Percentiles rank a stretch among this genome's conserved stretches.
phyloP scores from a whole-genome alignment of 1,284 basidiomycete genomes.

The Pyrrhoderma noxium region DNA sequence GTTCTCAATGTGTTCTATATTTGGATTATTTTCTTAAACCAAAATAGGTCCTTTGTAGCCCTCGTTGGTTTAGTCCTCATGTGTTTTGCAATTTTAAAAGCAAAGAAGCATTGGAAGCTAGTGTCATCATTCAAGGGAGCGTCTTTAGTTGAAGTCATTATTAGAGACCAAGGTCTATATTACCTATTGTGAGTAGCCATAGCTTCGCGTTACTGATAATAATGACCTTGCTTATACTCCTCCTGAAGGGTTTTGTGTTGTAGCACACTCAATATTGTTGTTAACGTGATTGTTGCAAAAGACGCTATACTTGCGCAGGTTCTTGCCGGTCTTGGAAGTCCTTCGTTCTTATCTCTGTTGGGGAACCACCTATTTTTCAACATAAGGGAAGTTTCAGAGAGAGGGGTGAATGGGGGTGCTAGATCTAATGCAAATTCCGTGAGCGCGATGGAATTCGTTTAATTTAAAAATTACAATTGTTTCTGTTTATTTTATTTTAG shows the following conservation, averaged over 20 bases:
- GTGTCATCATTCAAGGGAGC: background rate
- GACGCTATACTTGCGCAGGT: background rate
- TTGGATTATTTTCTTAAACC: too few species aligned
- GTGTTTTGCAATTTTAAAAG: constrained; percentile 4
- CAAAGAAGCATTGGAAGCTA: background rate
- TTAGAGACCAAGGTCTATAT: constrained; percentile 4
- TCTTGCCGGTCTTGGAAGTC: constrained; percentile 4
- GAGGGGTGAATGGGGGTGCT: constrained; percentile 6
- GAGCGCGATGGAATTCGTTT: background rate
- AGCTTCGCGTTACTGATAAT: too few species aligned
- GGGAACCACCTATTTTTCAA: constrained; percentile 8
- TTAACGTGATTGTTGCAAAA: background rate
- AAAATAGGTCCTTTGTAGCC: constrained; percentile 36
- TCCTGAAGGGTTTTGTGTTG: background rate
- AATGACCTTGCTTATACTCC: too few species aligned
- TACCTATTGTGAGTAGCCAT: background rate
- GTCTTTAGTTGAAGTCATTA: background rate
- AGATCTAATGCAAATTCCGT: background rate
- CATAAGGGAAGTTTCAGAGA: constrained; percentile 8
- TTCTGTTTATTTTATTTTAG: too few species aligned
- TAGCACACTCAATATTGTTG: background rate
- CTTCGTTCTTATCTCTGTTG: constrained; percentile 1
- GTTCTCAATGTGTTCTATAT: too few species aligned
- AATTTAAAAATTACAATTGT: too few species aligned
- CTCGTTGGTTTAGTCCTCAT: background rate